These are phyloP conservation scores for Umbelopsis sp. DNA, from an alignment of 192 early-diverging fungal genomes.

Conservation along the genomic window DNA sequence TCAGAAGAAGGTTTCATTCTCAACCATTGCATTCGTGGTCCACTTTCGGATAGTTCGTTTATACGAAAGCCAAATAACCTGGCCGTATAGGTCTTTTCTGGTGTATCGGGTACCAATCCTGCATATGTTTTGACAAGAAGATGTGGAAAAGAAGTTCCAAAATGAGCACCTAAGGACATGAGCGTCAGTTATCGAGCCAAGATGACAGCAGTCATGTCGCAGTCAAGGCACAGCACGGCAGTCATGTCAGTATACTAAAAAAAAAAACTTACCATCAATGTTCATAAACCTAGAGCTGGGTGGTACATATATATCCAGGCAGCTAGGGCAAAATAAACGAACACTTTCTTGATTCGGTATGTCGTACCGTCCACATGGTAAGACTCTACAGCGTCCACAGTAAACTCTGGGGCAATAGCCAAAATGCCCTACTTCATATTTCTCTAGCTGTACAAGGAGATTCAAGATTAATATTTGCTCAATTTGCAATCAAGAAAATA, in stretches of 20 bases:
- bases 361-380: slow-evolving; percentile 77
- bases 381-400: slow-evolving; percentile 61
- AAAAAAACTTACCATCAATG: slow-evolving; percentile 61
- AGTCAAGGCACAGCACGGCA: no score
- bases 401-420: slow-evolving; percentile 74
- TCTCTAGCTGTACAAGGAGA: slow-evolving; percentile 51
- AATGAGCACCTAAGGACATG: slow-evolving; percentile 76
- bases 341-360: slow-evolving; percentile 67
- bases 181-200: slow-evolving; percentile 26
- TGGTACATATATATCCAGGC: slow-evolving; percentile 78
- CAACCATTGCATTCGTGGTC: slow-evolving; percentile 94
- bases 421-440: slow-evolving; percentile 77
- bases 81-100: slow-evolving; percentile 70
- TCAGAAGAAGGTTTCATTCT: slow-evolving; percentile 43
- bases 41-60: slow-evolving; percentile 69
- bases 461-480: no score
- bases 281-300: slow-evolving; percentile 65
- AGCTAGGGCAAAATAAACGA: slow-evolving; percentile 79
- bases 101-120: slow-evolving; percentile 61
- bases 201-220: no score
- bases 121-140: slow-evolving; percentile 90
- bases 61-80: slow-evolving; percentile 94
- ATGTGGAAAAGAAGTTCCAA: slow-evolving; percentile 95
- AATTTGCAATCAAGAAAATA: slow-evolving; percentile 27
- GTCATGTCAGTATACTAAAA: background rate